Evolutionary conservation across 768 basidiomycete genomes (phyloP), one percentile per base, ranked within the genome.

Genomic region (Zangia roseola): DNA sequence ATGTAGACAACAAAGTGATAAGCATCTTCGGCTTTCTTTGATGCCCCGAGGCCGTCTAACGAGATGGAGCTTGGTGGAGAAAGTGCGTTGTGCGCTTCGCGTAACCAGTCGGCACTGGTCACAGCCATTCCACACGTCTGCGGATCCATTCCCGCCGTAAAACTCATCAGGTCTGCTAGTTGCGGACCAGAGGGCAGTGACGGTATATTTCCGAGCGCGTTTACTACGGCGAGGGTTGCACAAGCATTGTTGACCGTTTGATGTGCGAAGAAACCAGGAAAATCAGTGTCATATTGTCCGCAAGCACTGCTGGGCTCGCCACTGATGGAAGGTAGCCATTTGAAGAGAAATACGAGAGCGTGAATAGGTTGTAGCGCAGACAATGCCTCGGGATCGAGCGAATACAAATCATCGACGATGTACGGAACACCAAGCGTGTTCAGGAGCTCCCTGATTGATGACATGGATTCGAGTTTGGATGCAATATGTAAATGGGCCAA

Each of bases 1-100:
- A 95, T 72, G 66, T 97, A 99, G 10, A 95, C 87, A 35, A 98
- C 85, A 61, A 98, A 99, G 60, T 99, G 95, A 68, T 95, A 99
- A 12, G 94, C 94, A 59, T 98, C 97, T 62, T 84, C 83, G 5
- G 71, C 69, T 57, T 72, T 82, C 56, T 74, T 87, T 23, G 80
- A 80, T 19, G 88, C 73, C 20, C 82, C 84, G 20, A 92, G 77
- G 17, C 93, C 91, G 60, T 93, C 90, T 45, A 95, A 72, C 6
- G 91, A 91, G 57, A 97, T 89, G 1, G 91, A 83, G 49, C 80
- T 87, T 13, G 94, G 92, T 31, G 93, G 91, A 10, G 94, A 92
- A 57, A 98, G 84, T 16, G 91, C 81, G 62, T 99, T 99, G 66
- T 99, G 95, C 14, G 90, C 87, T 57, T 87, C 83, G 28, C 86